These are phyloP conservation scores for Suillus plorans DNA, from an alignment of 768 basidiomycete species.

Conservation along the genomic window DNA sequence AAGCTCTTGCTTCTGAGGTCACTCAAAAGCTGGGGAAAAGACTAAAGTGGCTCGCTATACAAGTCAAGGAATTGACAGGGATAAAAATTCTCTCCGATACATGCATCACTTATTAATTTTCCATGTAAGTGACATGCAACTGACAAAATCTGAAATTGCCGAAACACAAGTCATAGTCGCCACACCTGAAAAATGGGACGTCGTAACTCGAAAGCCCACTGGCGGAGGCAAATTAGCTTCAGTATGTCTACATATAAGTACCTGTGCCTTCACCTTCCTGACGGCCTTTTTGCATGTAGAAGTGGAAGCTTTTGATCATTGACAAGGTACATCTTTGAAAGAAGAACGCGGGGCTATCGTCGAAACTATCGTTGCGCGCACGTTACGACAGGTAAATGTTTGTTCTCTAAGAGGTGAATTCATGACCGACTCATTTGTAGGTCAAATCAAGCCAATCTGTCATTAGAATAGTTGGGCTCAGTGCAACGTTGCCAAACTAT, in stretches of 20 bases:
- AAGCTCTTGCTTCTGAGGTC: conserved; percentile 94
- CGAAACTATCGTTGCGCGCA: conserved; percentile 96
- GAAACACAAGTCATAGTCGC: conserved; percentile 98
- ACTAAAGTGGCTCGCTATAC: conserved; percentile 82
- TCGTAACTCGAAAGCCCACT: conserved; percentile 94
- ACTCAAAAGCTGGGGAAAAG: conserved; percentile 90
- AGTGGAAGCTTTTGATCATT: conserved; percentile 91
- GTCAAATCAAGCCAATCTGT: conserved; percentile 96
- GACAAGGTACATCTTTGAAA: conserved; percentile 95
- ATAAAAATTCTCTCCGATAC: conserved; percentile 11
- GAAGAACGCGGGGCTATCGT: conserved; percentile 98
- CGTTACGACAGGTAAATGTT: conserved; percentile 71
- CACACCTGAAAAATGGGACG: conserved; percentile 99
- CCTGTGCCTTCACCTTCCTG: not conserved
- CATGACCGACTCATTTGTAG: conserved; percentile 35
- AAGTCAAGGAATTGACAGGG: conserved; percentile 91
- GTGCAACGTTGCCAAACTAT: conserved; percentile 97
- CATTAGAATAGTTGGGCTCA: conserved; percentile 93
- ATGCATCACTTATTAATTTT: not conserved
- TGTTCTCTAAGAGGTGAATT: not conserved
- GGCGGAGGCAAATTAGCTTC: conserved; percentile 96
- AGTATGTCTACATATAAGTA: conserved; percentile 42
- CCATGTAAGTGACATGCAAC: conserved; percentile 83
- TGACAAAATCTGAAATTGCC: conserved; percentile 90
- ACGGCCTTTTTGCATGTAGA: conserved; percentile 44